Conservation (phyloP, 208 protist genomes). For the Plasmodiophora brassicae region DNA sequence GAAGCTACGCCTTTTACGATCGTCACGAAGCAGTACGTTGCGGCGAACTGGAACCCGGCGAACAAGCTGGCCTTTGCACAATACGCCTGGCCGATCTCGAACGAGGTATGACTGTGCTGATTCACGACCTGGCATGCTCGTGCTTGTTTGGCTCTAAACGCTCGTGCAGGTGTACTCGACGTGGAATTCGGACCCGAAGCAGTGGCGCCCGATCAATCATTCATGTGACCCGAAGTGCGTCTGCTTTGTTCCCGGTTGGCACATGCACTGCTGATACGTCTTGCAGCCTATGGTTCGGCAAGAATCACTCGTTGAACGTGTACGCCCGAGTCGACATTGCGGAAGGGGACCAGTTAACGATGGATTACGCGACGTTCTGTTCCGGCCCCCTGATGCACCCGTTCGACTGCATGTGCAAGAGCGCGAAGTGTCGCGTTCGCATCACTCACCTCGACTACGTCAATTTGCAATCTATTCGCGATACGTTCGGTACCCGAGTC, state of each 20-base stretch:
- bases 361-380: slow-evolving; percentile 30
- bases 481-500: not conserved
- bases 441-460: slow-evolving; percentile 5
- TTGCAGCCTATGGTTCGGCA: slow-evolving; percentile 5
- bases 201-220: slow-evolving; percentile 1
- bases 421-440: not conserved
- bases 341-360: not conserved
- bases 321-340: not conserved
- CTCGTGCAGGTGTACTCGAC: not conserved
- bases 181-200: not conserved
- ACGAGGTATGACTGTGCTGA: not conserved
- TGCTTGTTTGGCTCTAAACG: not conserved
- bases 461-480: not conserved
- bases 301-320: slow-evolving; percentile 32
- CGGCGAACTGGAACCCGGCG: not conserved
- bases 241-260: not conserved
- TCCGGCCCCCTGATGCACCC: slow-evolving; percentile 16
- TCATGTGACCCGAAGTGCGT: not conserved
- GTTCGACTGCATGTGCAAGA: not conserved
- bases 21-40: not conserved
- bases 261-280: not conserved
- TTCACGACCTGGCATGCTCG: not conserved
- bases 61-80: not conserved
- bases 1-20: not conserved
- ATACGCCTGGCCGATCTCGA: slow-evolving; percentile 16